phyloP scores from a whole-genome alignment of 2,329 filamentous ascomycete species.

The Trichoderma sp. region DNA sequence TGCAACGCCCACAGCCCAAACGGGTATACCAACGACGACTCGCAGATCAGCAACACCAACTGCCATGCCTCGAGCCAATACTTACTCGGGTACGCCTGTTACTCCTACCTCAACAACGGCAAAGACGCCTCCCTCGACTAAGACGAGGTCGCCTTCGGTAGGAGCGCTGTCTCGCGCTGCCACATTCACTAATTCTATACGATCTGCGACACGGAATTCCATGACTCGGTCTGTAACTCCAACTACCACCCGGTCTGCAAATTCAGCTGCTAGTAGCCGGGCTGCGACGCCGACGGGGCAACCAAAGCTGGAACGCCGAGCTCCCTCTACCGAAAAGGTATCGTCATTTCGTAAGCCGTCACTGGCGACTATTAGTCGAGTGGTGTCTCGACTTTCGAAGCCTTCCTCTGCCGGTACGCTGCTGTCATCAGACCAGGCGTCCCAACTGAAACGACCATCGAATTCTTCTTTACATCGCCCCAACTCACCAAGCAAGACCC shows the following conservation, averaged over 20 bases:
- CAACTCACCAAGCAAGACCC: constrained; percentile 64
- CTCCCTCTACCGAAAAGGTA: constrained; percentile 22
- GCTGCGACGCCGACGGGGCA: constrained; percentile 5
- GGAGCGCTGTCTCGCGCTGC: not conserved
- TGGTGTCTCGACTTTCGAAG: constrained; percentile 3
- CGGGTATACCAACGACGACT: not conserved
- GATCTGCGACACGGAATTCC: not conserved
- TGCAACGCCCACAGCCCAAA: constrained; percentile 2
- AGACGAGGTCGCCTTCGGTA: not conserved
- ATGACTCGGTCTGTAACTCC: not conserved
- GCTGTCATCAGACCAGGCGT: constrained; percentile 26
- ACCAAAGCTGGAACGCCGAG: constrained; percentile 21
- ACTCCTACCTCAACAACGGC: not conserved
- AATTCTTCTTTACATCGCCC: constrained; percentile 68
- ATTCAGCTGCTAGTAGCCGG: constrained; percentile 2
- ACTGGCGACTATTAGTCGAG: not conserved
- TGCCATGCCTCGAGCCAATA: not conserved
- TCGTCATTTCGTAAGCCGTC: constrained; percentile 23
- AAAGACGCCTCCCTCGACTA: not conserved
- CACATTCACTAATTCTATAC: not conserved
- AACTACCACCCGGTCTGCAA: not conserved
- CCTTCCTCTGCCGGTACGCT: constrained; percentile 13
- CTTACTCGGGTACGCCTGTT: not conserved
- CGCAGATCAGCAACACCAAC: not conserved
- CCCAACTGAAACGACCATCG: constrained; percentile 48